Conservation (phyloP, 768 basidiomycete species). For the Boletellus ananiceps region DNA sequence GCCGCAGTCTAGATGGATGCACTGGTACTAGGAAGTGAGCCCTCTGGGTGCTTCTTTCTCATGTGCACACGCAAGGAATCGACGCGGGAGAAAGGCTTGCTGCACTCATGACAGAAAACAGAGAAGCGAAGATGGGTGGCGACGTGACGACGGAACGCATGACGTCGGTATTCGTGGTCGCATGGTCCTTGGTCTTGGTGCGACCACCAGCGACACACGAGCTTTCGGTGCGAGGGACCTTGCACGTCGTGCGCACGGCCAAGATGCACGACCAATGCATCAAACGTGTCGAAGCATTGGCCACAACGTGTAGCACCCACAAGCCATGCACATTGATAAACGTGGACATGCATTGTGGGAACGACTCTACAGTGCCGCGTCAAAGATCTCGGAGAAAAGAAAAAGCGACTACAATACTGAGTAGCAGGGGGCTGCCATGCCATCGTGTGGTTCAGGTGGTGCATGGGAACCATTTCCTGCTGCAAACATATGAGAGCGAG, state of each 20-base stretch:
- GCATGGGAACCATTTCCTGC: too few relatives aligned
- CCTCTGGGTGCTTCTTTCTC: background rate
- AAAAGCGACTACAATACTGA: too few relatives aligned
- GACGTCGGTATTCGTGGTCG: background rate
- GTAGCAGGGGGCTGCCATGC: too few relatives aligned
- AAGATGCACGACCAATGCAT: constrained; percentile 6
- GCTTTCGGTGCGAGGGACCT: background rate
- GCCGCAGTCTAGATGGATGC: too few relatives aligned
- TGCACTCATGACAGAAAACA: background rate
- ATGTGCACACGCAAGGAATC: constrained; percentile 4
- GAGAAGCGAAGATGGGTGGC: background rate
- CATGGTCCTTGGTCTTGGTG: background rate
- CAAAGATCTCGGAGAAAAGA: too few relatives aligned
- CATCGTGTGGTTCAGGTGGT: too few relatives aligned
- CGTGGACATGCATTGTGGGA: too few relatives aligned
- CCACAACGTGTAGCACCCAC: background rate
- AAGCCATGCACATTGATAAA: constrained; percentile 1
- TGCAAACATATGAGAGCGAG: too few relatives aligned
- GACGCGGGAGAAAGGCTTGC: background rate
- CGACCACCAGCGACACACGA: constrained; percentile 9
- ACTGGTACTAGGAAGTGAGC: too few relatives aligned
- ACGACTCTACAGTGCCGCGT: too few relatives aligned
- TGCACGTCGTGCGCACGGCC: background rate
- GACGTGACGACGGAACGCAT: constrained; percentile 8
- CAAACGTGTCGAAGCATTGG: background rate